phyloP scores from a whole-genome alignment of 2,329 filamentous ascomycete genomes.

The Xylaria polymorpha region DNA sequence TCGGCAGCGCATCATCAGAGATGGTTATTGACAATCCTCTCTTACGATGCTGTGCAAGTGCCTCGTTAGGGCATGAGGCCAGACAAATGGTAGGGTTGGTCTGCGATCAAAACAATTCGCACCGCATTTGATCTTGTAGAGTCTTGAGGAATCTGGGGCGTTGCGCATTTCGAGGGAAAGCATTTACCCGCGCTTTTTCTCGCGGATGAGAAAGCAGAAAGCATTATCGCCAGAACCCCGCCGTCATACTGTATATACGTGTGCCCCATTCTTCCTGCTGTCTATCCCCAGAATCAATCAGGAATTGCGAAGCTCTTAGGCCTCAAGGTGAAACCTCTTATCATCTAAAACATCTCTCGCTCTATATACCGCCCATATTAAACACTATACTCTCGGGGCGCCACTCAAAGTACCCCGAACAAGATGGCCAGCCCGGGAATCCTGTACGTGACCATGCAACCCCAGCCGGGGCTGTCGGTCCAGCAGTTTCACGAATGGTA shows the following conservation, averaged over 20 bases:
- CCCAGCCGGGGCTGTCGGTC: conserved; percentile 71
- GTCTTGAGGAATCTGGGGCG: neutral
- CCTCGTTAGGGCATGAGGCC: neutral
- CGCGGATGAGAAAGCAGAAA: conserved; percentile 13
- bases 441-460: conserved; percentile 89
- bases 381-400: neutral
- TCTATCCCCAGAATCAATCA: neutral
- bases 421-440: conserved; percentile 70
- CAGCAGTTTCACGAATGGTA: conserved; percentile 91
- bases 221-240: conserved; percentile 25
- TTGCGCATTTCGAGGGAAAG: conserved; percentile 24
- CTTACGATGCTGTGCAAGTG: neutral
- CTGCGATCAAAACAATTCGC: neutral
- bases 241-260: conserved; percentile 2
- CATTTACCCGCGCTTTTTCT: conserved; percentile 26
- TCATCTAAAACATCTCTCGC: neutral
- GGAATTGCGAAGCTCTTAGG: neutral
- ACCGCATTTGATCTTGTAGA: neutral
- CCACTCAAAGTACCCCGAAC: neutral
- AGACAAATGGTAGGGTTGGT: neutral
- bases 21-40: neutral
- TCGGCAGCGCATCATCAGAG: neutral
- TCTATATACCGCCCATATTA: neutral
- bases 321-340: neutral
- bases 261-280: conserved; percentile 6